A percentile compares a stretch with the other conserved stretches of the same genome.
phyloP scores from a whole-genome alignment of 164 flowering plant genomes.

The Vitis rupestris region DNA sequence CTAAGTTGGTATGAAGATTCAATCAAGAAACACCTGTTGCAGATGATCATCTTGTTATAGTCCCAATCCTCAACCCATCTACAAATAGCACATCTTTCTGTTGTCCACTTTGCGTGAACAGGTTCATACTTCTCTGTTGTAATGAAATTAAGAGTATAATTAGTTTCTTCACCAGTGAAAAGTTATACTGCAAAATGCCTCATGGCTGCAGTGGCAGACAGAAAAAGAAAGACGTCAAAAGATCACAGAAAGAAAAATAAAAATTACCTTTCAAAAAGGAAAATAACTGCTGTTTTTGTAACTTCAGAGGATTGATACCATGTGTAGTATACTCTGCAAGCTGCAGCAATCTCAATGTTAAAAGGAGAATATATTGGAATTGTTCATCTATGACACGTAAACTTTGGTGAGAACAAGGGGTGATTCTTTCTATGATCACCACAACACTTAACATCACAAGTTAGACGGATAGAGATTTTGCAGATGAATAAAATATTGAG shows the following conservation, averaged over 20 bases:
- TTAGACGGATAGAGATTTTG: too few species aligned
- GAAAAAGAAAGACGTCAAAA: neutral
- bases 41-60: slow-evolving; percentile 88
- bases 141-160: slow-evolving; percentile 8
- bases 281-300: slow-evolving; percentile 62
- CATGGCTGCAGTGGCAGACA: neutral
- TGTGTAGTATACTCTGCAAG: slow-evolving; percentile 51
- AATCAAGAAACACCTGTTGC: slow-evolving; percentile 42
- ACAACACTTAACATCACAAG: too few species aligned
- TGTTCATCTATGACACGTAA: neutral
- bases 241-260: neutral
- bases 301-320: slow-evolving; percentile 45
- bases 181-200: neutral
- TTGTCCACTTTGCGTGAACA: slow-evolving; percentile 89
- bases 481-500: too few species aligned
- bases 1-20: neutral
- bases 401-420: too few species aligned
- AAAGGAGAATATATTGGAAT: neutral
- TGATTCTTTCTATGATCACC: too few species aligned
- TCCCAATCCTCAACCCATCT: slow-evolving; percentile 99
- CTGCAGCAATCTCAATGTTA: slow-evolving; percentile 48
- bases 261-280: slow-evolving; percentile 62
- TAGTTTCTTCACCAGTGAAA: neutral
- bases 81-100: slow-evolving; percentile 95
- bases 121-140: slow-evolving; percentile 83